Percentiles rank a stretch among this genome's conserved stretches.
phyloP scores from a whole-genome alignment of 441 rosid species.

The Sinapis alba region DNA sequence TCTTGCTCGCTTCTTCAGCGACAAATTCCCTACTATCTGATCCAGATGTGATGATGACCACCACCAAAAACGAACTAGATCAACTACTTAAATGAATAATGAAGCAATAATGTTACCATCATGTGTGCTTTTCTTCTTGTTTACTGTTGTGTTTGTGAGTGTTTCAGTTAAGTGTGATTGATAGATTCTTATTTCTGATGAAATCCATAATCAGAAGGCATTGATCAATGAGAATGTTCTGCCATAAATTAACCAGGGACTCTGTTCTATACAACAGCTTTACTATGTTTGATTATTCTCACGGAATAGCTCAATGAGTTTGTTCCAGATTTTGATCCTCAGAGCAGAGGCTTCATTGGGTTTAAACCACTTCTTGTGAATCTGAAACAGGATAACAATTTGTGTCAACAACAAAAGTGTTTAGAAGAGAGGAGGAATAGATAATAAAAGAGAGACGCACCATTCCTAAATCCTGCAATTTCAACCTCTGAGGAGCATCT shows the following conservation, averaged over 20 bases:
- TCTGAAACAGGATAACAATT: constrained; percentile 43
- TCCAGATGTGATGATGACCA: not conserved
- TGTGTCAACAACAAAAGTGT: not conserved
- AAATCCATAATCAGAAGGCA: not conserved
- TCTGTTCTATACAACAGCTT: not conserved
- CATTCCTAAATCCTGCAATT: constrained; percentile 70
- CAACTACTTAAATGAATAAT: not conserved
- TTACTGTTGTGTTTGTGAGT: not conserved
- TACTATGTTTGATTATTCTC: constrained; percentile 28
- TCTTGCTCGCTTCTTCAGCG: not conserved
- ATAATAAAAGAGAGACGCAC: constrained; percentile 40
- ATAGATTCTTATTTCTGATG: not conserved
- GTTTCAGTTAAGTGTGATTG: not conserved
- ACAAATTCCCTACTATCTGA: not conserved
- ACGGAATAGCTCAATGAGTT: constrained; percentile 54
- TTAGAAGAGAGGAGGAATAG: not conserved
- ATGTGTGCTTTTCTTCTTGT: not conserved
- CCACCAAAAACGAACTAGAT: not conserved
- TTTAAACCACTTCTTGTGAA: constrained; percentile 80
- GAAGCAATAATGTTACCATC: not conserved
- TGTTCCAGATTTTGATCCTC: constrained; percentile 60
- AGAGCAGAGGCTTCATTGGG: constrained; percentile 79
- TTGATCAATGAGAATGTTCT: not conserved
- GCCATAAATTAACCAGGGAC: not conserved
- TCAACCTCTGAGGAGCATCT: constrained; percentile 81